A percentile compares a stretch with the other conserved stretches of the same genome.
Conservation (phyloP, 441 rosid genomes). For the Omphalea diandra region DNA sequence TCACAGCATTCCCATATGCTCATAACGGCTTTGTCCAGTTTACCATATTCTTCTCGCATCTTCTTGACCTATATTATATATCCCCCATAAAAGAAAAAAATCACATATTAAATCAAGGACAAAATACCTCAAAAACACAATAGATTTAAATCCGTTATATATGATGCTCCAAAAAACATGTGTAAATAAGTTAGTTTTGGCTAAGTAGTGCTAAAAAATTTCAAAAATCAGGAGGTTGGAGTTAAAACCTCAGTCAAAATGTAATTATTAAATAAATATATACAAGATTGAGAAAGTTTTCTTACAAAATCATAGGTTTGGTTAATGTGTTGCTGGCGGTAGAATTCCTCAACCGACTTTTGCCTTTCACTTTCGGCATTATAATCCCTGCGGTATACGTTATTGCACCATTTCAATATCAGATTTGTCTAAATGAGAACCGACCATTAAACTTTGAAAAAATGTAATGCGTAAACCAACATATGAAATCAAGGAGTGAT, state of each 20-base stretch:
- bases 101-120: too few species aligned
- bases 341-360: constrained; percentile 67
- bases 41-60: constrained; percentile 61
- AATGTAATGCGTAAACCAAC: too few species aligned
- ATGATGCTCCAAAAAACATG: too few species aligned
- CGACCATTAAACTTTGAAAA: too few species aligned
- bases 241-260: too few species aligned
- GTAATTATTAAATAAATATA: too few species aligned
- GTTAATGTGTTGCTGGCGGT: constrained; percentile 65
- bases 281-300: not conserved
- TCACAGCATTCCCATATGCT: constrained; percentile 94
- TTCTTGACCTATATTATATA: constrained; percentile 45
- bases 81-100: too few species aligned
- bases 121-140: too few species aligned
- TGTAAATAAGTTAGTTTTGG: too few species aligned
- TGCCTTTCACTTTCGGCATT: constrained; percentile 57
- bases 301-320: constrained; percentile 71
- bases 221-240: too few species aligned
- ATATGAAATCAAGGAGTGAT: not conserved
- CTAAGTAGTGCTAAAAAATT: too few species aligned
- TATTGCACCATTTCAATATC: not conserved
- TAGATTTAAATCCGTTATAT: too few species aligned
- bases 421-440: not conserved
- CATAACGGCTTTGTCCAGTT: constrained; percentile 62
- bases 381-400: constrained; percentile 60